Evolutionary conservation across 345 rosid species (phyloP).

Genomic region (Lepidium aucheri): DNA sequence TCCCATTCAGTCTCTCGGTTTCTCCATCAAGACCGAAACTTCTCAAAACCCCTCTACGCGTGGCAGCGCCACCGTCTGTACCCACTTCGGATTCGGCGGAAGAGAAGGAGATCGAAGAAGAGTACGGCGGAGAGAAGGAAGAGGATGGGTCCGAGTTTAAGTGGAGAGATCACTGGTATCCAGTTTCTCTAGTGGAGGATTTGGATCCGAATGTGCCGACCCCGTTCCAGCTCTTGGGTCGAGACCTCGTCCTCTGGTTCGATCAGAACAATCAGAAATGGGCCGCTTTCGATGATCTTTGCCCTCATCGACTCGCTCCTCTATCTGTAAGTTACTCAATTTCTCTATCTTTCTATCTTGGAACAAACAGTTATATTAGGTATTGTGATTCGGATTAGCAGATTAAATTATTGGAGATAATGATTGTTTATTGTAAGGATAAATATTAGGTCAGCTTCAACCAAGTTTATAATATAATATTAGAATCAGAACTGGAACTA

Average conservation of each 20-base stretch:
- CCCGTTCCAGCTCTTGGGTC: slow-evolving; percentile 90
- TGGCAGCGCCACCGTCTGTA: slow-evolving; percentile 53
- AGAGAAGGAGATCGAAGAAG: slow-evolving; percentile 37
- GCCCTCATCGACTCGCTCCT: slow-evolving; percentile 97
- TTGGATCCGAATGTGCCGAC: slow-evolving; percentile 70
- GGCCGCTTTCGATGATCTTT: slow-evolving; percentile 89
- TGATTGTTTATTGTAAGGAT: slow-evolving; percentile 5
- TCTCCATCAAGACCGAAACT: slow-evolving; percentile 2
- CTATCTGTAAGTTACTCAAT: slow-evolving; percentile 50
- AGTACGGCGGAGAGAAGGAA: slow-evolving; percentile 33
- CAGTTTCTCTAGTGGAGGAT: slow-evolving; percentile 82
- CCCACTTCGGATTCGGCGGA: slow-evolving; percentile 34
- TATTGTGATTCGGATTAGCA: background rate
- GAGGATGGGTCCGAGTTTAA: slow-evolving; percentile 51
- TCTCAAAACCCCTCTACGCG: slow-evolving; percentile 28
- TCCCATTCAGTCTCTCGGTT: background rate
- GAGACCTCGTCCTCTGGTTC: slow-evolving; percentile 91
- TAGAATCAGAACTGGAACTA: background rate
- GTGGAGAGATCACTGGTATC: slow-evolving; percentile 99
- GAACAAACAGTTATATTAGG: background rate
- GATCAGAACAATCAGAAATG: slow-evolving; percentile 54
- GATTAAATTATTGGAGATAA: background rate
- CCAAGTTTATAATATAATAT: background rate
- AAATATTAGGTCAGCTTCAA: background rate
- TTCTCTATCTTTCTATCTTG: slow-evolving; percentile 6